Percentiles rank a stretch among this genome's conserved stretches.
phyloP scores from a whole-genome alignment of 176 grass and related monocot genomes.

The Oryza meyeriana region DNA sequence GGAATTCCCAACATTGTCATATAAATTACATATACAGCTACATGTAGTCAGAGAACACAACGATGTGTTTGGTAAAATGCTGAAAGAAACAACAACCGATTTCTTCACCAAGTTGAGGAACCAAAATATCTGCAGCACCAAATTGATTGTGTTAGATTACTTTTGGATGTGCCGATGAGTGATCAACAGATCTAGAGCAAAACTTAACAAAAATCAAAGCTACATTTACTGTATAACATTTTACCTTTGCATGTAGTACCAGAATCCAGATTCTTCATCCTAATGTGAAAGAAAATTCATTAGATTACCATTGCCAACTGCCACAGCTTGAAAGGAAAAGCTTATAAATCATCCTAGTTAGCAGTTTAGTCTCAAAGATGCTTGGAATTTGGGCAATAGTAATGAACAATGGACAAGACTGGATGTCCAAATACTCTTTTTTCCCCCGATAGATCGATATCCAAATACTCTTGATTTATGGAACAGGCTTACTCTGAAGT shows the following conservation, averaged over 20 bases:
- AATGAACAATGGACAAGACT: not conserved
- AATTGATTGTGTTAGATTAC: not conserved
- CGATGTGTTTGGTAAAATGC: not conserved
- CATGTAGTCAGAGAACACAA: not conserved
- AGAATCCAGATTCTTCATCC: slow-evolving; percentile 8
- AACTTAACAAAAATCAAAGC: not conserved
- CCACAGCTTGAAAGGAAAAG: not conserved
- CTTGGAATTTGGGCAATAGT: not conserved
- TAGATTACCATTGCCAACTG: not conserved
- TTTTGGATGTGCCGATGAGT: not conserved
- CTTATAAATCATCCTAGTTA: not conserved
- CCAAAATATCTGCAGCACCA: not conserved
- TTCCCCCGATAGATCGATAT: not conserved
- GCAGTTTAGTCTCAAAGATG: not conserved
- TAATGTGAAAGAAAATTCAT: slow-evolving; percentile 1
- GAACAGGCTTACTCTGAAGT: not conserved
- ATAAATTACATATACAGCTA: not conserved
- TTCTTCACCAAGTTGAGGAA: not conserved
- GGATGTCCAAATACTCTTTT: not conserved
- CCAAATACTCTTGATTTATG: not conserved
- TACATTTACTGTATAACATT: not conserved
- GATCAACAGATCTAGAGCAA: not conserved
- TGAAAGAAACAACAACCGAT: not conserved
- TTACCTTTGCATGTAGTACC: not conserved
- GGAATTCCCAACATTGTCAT: not conserved